Base-by-base conservation (phyloP, 768 basidiomycete species). In the Scleroderma citrinum region DNA sequence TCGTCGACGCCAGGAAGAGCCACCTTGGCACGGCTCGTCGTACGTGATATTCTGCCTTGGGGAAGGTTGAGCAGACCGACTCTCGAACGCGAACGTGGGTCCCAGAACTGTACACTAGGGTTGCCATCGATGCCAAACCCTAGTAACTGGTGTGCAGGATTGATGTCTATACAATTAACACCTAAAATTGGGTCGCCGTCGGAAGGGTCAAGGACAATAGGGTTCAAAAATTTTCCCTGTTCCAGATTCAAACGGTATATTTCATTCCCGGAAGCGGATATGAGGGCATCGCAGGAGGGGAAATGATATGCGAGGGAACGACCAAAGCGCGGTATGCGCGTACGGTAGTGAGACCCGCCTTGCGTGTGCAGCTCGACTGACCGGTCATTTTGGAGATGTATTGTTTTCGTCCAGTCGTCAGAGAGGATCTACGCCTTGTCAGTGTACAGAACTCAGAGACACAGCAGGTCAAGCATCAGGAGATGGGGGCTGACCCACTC, bases 351-450 rank as follows among this genome's bases (percentile, higher is more conserved):
- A 51, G 93, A 80, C 0, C 92, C 92, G 40, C 88, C 81, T 65
- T 98, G 96, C 0, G 91, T 95, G 64, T 99, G 96, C 5, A 99
- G 74, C 60, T 93, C 91, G 48, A 99, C 67, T 5, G 90, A 89
- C n/a, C 96, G 84, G 71, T 97, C 93, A 44, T 86, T 85, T 76
- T 98, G 96, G 2, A 99, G 78, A 65, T 96, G 93, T 53, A 97
- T 76, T n/a, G 90, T 85, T 65, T 98, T 98, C 7, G 95, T 98
- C 95, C 95, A 98, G 73, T 98, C 95, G 61, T 94, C 89, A 1
- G 94, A 97, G 7, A 98, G 76, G 58, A 92, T 85, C 93, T 96
- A 67, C 7, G 52, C 10, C 34, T 39, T 13, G 23, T 34, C 34
- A 35, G 12, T 36, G 17, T 26, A 36, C 39, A 53, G 46, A 54